A percentile compares a stretch with the other conserved stretches of the same genome.
phyloP scores from a whole-genome alignment of 1,284 basidiomycete species.

The Gymnopus androsaceus region DNA sequence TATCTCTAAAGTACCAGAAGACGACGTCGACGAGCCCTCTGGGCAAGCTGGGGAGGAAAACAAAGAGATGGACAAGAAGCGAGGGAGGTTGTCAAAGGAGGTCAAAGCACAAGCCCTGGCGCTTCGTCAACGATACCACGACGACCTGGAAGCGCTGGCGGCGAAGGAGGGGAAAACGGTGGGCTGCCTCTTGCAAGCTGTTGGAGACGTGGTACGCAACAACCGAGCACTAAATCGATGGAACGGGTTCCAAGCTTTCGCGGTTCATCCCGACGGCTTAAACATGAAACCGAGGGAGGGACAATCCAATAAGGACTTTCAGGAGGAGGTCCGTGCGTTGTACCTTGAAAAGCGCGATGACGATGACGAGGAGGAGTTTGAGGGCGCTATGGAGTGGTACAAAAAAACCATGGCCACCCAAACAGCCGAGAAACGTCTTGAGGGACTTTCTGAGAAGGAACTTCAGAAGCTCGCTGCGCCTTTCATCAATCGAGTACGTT shows the following conservation, averaged over 20 bases:
- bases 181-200: background rate
- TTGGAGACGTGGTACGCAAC: too few relatives aligned
- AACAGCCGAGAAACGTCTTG: background rate
- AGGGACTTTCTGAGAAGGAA: background rate
- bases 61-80: background rate
- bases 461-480: background rate
- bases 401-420: background rate
- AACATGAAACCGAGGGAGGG: too few relatives aligned
- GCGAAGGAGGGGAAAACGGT: background rate
- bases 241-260: too few relatives aligned
- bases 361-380: background rate
- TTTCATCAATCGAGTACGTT: background rate
- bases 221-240: too few relatives aligned
- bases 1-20: too few relatives aligned
- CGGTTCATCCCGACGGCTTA: too few relatives aligned
- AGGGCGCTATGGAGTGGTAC: background rate
- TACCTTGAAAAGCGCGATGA: background rate
- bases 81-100: background rate
- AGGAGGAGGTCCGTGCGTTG: background rate
- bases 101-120: background rate
- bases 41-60: too few relatives aligned
- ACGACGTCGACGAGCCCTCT: too few relatives aligned
- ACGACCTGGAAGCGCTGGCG: background rate
- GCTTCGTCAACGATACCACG: background rate
- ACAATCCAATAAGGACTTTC: background rate